Percentiles rank a stretch among this genome's conserved stretches.
Conservation (phyloP, 257 asterid genomes). For the Penstemon newberryi region DNA sequence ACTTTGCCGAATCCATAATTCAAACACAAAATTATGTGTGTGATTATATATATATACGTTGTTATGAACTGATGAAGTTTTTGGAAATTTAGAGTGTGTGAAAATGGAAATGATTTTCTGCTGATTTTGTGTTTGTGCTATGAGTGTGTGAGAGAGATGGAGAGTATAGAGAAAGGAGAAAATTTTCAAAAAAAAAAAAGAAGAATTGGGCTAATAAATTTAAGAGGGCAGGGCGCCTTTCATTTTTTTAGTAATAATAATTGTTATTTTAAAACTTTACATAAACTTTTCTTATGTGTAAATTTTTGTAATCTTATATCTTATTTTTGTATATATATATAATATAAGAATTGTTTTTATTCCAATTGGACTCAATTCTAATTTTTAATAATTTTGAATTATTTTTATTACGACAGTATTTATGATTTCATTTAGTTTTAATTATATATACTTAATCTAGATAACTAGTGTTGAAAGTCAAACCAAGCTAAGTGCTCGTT, state of each 20-base stretch:
- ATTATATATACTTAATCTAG: no score
- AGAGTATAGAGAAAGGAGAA: constrained; percentile 15
- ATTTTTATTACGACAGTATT: no score
- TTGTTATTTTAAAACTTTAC: no score
- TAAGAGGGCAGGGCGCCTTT: constrained; percentile 30
- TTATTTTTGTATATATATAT: no score
- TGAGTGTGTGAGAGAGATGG: constrained; percentile 15
- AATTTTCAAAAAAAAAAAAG: constrained; percentile 31
- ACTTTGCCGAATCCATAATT: constrained; percentile 60
- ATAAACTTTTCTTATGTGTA: not conserved
- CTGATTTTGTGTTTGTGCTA: constrained; percentile 17
- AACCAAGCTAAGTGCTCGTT: no score
- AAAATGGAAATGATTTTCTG: constrained; percentile 24
- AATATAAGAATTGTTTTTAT: no score
- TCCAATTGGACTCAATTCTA: no score
- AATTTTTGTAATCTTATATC: no score
- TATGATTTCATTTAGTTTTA: no score
- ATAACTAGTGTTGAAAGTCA: no score
- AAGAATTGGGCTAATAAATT: constrained; percentile 16
- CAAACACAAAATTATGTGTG: constrained; percentile 14
- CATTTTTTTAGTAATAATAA: not conserved
- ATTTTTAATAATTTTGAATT: no score
- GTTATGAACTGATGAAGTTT: not conserved
- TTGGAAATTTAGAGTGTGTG: constrained; percentile 11
- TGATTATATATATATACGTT: not conserved